Conservation (phyloP, 148 eudicot species). For the Heliamphora exappendiculata region DNA sequence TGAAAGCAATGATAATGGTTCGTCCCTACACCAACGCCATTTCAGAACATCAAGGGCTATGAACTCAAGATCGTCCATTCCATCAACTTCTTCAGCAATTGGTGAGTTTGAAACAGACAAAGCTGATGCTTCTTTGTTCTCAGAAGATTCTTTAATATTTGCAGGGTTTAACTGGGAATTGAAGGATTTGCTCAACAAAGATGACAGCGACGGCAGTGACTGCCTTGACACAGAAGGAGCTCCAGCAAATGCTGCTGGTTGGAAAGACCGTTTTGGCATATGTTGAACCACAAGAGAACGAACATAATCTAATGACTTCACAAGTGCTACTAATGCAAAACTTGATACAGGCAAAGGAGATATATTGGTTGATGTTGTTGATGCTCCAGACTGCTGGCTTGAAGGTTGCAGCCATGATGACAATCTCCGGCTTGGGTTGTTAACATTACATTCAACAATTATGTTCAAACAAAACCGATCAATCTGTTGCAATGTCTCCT, state of each 20-base stretch:
- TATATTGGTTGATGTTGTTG: slow-evolving; percentile 37
- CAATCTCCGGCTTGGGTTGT: slow-evolving; percentile 55
- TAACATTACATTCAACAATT: slow-evolving; percentile 78
- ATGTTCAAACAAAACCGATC: slow-evolving; percentile 84
- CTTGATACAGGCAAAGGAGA: slow-evolving; percentile 83
- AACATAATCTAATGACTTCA: slow-evolving; percentile 84
- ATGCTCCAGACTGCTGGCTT: slow-evolving; percentile 47
- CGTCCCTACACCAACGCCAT: slow-evolving; percentile 87
- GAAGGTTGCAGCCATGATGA: slow-evolving; percentile 58
- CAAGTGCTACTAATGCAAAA: slow-evolving; percentile 76
- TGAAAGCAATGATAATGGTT: slow-evolving; percentile 47
- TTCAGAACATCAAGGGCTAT: slow-evolving; percentile 77
- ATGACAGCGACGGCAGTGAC: slow-evolving; percentile 85
- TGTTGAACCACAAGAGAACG: slow-evolving; percentile 89
- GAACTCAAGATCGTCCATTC: slow-evolving; percentile 53
- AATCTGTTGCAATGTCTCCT: slow-evolving; percentile 81
- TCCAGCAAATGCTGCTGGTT: slow-evolving; percentile 89
- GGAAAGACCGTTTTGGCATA: slow-evolving; percentile 77
- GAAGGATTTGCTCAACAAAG: slow-evolving; percentile 81
- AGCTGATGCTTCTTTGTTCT: slow-evolving; percentile 53
- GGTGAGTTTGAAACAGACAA: slow-evolving; percentile 58
- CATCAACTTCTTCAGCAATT: slow-evolving; percentile 55
- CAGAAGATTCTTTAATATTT: slow-evolving; percentile 54
- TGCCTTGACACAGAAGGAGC: slow-evolving; percentile 74
- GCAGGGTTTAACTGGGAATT: slow-evolving; percentile 80